Evolutionary conservation across 192 early-diverging fungal genomes (phyloP).

Genomic region (Entomortierella parvispora): DNA sequence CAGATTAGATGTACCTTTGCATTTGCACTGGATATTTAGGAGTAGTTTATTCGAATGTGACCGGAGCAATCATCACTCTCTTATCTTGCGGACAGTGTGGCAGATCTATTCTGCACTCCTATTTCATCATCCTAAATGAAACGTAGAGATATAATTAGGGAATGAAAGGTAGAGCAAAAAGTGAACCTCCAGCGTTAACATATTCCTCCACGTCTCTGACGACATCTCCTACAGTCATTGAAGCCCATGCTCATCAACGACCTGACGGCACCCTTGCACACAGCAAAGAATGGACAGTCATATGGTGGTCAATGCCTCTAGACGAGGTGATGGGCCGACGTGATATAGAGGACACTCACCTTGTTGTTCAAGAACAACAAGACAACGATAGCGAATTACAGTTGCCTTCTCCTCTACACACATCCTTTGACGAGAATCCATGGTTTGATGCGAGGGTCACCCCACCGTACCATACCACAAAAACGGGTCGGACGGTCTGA

Average conservation of each 20-base stretch:
- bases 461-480: conserved; percentile 4
- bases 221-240: conserved; percentile 12
- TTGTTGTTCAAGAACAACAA: conserved; percentile 5
- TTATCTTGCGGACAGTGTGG: too few species aligned
- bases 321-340: neutral
- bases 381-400: neutral
- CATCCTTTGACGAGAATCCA: conserved; percentile 7
- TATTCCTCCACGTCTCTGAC: conserved; percentile 9
- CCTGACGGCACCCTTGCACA: conserved; percentile 3
- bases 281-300: conserved; percentile 5
- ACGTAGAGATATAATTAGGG: too few species aligned
- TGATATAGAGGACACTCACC: conserved; percentile 6
- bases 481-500: conserved; percentile 9
- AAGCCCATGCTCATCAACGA: conserved; percentile 9
- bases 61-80: too few species aligned
- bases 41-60: too few species aligned
- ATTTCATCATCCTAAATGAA: too few species aligned
- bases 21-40: too few species aligned
- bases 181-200: too few species aligned
- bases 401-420: conserved; percentile 2
- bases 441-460: conserved; percentile 1
- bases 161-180: too few species aligned
- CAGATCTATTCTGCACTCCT: too few species aligned
- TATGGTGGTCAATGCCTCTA: conserved; percentile 12
- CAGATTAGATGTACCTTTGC: too few species aligned